Conservation (phyloP, 2,329 filamentous ascomycete species). For the Trichoderma gracile region DNA sequence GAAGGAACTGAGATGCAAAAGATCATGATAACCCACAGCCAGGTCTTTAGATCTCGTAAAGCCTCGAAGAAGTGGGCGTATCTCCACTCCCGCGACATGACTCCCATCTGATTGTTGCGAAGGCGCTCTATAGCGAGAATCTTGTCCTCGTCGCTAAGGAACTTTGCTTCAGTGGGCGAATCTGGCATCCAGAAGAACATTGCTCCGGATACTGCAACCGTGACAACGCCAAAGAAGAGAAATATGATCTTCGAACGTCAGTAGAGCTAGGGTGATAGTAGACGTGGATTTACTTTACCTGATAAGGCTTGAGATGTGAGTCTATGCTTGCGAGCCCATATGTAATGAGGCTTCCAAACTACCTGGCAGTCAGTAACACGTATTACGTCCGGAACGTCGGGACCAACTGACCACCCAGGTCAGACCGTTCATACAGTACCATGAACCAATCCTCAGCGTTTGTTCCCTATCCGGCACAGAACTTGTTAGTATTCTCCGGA, state of each 20-base stretch:
- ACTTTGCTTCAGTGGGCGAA: constrained; percentile 52
- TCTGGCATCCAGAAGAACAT: constrained; percentile 53
- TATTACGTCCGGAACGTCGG: not conserved
- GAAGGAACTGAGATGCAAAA: constrained; percentile 59
- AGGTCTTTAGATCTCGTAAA: constrained; percentile 59
- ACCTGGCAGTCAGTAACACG: not conserved
- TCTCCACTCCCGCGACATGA: constrained; percentile 54
- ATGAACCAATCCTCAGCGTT: constrained; percentile 56
- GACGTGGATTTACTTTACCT: constrained; percentile 38
- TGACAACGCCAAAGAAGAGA: constrained; percentile 54
- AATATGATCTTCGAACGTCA: constrained; percentile 49
- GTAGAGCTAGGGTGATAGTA: not conserved
- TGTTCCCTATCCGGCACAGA: constrained; percentile 47
- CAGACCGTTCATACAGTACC: constrained; percentile 63
- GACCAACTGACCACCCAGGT: constrained; percentile 50
- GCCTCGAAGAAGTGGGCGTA: constrained; percentile 56
- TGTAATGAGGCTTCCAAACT: constrained; percentile 56
- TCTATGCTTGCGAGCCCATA: constrained; percentile 61
- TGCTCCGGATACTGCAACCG: constrained; percentile 47
- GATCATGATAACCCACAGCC: constrained; percentile 58
- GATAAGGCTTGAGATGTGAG: constrained; percentile 48
- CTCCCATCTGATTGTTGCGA: constrained; percentile 56
- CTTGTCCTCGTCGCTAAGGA: constrained; percentile 53
- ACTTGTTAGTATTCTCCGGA: not conserved
- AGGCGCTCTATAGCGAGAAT: constrained; percentile 56